These are phyloP conservation scores for Paecilomyces sp. DNA, from an alignment of 2,329 filamentous ascomycete species.

Conservation along the genomic window DNA sequence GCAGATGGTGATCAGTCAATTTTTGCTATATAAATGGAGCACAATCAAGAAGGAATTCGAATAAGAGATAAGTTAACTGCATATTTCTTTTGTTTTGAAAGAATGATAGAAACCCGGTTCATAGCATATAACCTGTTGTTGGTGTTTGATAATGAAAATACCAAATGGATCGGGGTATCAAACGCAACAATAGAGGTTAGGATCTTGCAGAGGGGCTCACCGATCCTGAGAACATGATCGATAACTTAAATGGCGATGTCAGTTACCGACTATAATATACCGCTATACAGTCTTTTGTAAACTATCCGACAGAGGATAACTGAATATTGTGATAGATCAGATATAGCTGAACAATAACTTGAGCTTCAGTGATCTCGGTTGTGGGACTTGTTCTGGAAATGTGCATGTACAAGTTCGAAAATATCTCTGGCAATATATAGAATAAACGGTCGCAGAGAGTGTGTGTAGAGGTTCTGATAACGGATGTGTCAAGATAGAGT, in stretches of 20 bases:
- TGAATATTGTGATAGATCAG: not conserved
- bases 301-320: not conserved
- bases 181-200: too few species aligned
- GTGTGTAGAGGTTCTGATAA: not conserved
- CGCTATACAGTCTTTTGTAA: not conserved
- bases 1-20: conserved; percentile 9
- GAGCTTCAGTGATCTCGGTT: not conserved
- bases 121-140: not conserved
- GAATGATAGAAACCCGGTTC: not conserved
- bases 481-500: not conserved
- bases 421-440: not conserved
- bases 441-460: not conserved
- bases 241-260: not conserved
- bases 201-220: conserved; percentile 12
- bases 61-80: not conserved
- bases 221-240: conserved; percentile 29
- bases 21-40: not conserved
- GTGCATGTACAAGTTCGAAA: too few species aligned
- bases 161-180: not conserved
- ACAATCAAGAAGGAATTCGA: not conserved
- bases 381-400: too few species aligned
- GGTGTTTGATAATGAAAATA: not conserved
- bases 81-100: not conserved
- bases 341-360: not conserved
- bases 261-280: not conserved